Evolutionary conservation across 1,284 basidiomycete genomes (phyloP).

Genomic region (Rhodotorula mucilaginosa): DNA sequence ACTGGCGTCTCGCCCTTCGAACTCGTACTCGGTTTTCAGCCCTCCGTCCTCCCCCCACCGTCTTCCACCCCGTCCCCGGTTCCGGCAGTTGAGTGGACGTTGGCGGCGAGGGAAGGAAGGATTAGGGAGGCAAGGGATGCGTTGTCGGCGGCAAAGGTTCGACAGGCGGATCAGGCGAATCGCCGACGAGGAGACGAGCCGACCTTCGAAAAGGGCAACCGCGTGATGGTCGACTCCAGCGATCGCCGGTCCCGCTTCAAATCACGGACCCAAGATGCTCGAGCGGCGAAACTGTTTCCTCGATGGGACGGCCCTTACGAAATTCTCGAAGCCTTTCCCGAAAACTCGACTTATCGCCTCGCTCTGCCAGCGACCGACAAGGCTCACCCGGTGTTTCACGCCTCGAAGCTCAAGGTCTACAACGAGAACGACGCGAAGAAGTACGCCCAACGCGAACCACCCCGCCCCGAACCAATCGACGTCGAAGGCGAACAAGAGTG

Average conservation of each 20-base stretch:
- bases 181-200: not conserved
- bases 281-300: slow-evolving; percentile 9
- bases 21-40: slow-evolving; percentile 5
- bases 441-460: not conserved
- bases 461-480: not conserved
- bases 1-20: slow-evolving; percentile 30
- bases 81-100: not conserved
- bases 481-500: slow-evolving; percentile 3
- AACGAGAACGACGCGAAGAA: not conserved
- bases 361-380: slow-evolving; percentile 47
- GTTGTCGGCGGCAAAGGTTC: not conserved
- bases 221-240: not conserved
- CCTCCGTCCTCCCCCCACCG: not conserved
- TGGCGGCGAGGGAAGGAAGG: not conserved
- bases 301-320: slow-evolving; percentile 5
- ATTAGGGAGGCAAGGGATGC: not conserved
- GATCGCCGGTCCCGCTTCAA: not conserved
- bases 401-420: slow-evolving; percentile 12
- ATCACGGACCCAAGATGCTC: not conserved
- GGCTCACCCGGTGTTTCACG: slow-evolving; percentile 68
- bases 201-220: not conserved
- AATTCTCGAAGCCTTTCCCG: slow-evolving; percentile 35
- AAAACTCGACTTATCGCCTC: slow-evolving; percentile 33
- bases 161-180: not conserved
- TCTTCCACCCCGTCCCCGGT: not conserved